A percentile compares a stretch with the other conserved stretches of the same genome.
These are phyloP conservation scores for Zopfochytrium polystomum DNA, from an alignment of 371 early-diverging fungal genomes.

Conservation along the genomic window DNA sequence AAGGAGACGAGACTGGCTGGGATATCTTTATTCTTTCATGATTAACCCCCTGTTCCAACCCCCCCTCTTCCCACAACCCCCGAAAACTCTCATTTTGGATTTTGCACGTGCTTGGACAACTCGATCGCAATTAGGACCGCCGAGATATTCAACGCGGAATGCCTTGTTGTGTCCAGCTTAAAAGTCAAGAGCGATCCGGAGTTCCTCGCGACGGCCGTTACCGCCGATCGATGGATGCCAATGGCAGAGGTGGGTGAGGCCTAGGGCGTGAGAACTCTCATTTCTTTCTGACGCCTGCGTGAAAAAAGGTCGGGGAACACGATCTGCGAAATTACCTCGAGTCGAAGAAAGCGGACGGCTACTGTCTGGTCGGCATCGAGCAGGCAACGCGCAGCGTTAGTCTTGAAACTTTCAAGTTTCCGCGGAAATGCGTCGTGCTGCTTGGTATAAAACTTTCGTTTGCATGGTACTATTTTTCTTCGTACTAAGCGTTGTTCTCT, in stretches of 20 bases:
- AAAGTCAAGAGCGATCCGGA: slow-evolving; percentile 52
- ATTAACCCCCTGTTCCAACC: too few relatives aligned
- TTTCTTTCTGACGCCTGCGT: background rate
- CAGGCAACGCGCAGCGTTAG: slow-evolving; percentile 60
- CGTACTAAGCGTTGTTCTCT: too few relatives aligned
- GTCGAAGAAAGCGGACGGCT: slow-evolving; percentile 55
- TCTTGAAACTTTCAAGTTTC: slow-evolving; percentile 55
- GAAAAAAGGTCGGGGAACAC: slow-evolving; percentile 37
- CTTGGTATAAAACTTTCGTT: slow-evolving; percentile 33
- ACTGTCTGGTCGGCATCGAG: slow-evolving; percentile 62
- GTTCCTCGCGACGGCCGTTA: slow-evolving; percentile 50
- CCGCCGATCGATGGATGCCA: slow-evolving; percentile 64
- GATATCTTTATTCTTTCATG: too few relatives aligned
- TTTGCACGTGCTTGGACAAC: background rate
- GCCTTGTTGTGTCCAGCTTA: slow-evolving; percentile 37
- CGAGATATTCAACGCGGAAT: slow-evolving; percentile 64
- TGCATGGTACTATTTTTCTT: background rate
- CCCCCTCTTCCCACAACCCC: background rate
- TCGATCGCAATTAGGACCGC: slow-evolving; percentile 48
- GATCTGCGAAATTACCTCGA: slow-evolving; percentile 48
- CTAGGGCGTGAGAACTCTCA: background rate
- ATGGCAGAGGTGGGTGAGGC: slow-evolving; percentile 49
- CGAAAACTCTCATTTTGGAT: background rate
- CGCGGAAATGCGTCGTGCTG: slow-evolving; percentile 54
- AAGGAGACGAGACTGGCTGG: too few relatives aligned